Base-by-base conservation (phyloP, 768 basidiomycete species). In the Daedaleopsis sinensis region DNA sequence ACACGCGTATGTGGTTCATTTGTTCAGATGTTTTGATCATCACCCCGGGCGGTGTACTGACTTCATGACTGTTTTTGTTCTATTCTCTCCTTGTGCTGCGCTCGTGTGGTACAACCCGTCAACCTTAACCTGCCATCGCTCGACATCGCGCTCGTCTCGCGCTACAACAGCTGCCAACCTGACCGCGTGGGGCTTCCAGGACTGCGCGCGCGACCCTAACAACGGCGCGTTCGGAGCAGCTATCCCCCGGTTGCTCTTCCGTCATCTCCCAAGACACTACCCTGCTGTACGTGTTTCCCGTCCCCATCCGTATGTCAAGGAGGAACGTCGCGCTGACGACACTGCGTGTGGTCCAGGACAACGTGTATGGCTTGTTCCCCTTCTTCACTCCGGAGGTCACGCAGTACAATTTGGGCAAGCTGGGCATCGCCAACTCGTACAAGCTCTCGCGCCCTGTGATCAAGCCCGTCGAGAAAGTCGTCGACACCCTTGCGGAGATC, bases 191-290 rank as follows among this genome's bases (percentile, higher is more conserved):
- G 92, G 90, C 24, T 92, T 83, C 70, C 77, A 85, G 58, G 87
- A 92, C 70, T 88, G 86, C 69, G 84, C 86, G 74, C 79, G 80
- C 46, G 81, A 90, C 73, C 68, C 75, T 35, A 67, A 80, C 42
- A 88, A 93, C 64, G 89, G 91, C 27, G 89, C 90, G 0, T 88
- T 81, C 61, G 92, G 91, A 18, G 91, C 91, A 18, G 81, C 90
- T 74, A 79, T 94, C 61, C 84, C 84, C 16, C 89, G 85, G 67
- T 76, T 94, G 27, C 80, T 94, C 55, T 88, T 89, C 80, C 80
- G 83, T 51, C 85, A 84, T 19, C 77, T 94, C 35, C 91, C 91
- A 0, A 75, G 85, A 21, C 79, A 88, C 63, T 94, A 89, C 72
- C 83, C 85, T 12, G 74, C 79, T 23, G 80, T 64, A 46, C 32